Percentiles rank a stretch among this genome's conserved stretches.
Conservation (phyloP, 2,329 filamentous ascomycete genomes). For the Paecilomyces dactylethromorphus region DNA sequence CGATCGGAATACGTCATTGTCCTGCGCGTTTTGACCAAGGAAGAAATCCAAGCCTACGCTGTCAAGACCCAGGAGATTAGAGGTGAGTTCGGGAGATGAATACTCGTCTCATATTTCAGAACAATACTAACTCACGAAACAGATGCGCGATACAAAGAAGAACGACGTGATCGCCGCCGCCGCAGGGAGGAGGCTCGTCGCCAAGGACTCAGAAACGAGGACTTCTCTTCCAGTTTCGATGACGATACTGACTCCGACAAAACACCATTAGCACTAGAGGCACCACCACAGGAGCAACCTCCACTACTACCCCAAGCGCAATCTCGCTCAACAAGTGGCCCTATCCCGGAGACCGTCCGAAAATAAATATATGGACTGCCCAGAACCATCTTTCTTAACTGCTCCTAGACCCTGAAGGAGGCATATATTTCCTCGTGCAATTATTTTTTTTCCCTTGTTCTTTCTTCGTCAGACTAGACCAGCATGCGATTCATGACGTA, state of each 20-base stretch:
- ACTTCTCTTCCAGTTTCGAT: constrained; percentile 29
- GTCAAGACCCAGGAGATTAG: constrained; percentile 73
- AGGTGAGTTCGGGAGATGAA: constrained; percentile 47
- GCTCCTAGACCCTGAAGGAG: not conserved
- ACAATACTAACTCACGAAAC: constrained; percentile 1
- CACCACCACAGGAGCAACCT: constrained; percentile 13
- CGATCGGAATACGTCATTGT: constrained; percentile 93
- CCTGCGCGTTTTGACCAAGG: constrained; percentile 74
- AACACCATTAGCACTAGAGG: constrained; percentile 24
- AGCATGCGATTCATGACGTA: not conserved
- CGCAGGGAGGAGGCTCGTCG: constrained; percentile 39
- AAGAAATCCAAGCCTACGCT: constrained; percentile 85
- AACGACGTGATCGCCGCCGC: constrained; percentile 29
- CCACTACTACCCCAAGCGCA: not conserved
- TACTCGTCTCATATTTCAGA: not conserved
- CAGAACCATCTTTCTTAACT: not conserved
- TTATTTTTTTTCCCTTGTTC: not conserved
- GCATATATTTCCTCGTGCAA: not conserved
- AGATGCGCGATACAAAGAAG: constrained; percentile 32
- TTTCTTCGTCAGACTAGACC: not conserved
- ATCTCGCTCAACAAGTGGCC: not conserved
- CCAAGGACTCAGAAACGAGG: constrained; percentile 17
- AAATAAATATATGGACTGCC: not conserved
- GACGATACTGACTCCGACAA: constrained; percentile 23
- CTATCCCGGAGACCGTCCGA: not conserved